These are phyloP conservation scores for Tuber melanosporum DNA, from an alignment of 495 filamentous ascomycete species.

Conservation along the genomic window DNA sequence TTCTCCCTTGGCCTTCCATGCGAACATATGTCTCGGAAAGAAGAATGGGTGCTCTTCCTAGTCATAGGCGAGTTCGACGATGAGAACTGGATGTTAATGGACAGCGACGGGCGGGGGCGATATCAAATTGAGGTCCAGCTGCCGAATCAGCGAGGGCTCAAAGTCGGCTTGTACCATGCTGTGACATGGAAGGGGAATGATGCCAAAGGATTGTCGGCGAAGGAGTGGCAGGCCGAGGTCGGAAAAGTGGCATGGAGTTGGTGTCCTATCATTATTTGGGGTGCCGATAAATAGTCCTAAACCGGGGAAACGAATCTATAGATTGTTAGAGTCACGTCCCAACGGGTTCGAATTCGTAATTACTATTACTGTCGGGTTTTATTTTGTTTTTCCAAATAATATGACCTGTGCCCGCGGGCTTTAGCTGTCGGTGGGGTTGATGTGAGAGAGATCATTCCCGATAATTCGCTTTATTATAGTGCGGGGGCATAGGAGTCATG, in stretches of 20 bases:
- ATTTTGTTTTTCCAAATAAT: background rate
- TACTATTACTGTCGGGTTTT: background rate
- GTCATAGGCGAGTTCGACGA: slow-evolving; percentile 27
- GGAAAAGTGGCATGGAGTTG: slow-evolving; percentile 35
- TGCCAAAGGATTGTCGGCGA: slow-evolving; percentile 19
- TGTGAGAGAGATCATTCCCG: background rate
- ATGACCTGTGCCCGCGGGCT: background rate
- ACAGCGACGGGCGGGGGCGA: slow-evolving; percentile 38
- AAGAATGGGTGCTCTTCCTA: slow-evolving; percentile 27
- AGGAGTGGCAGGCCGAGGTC: slow-evolving; percentile 17
- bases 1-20: slow-evolving; percentile 24
- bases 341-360: background rate
- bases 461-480: background rate
- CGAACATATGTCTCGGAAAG: slow-evolving; percentile 9
- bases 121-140: slow-evolving; percentile 23
- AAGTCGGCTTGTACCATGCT: slow-evolving; percentile 23
- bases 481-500: background rate
- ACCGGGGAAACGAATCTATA: background rate
- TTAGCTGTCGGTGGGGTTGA: background rate
- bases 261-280: slow-evolving; percentile 26
- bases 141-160: slow-evolving; percentile 9
- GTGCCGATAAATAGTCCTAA: background rate
- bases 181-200: slow-evolving; percentile 18
- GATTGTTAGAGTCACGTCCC: background rate
- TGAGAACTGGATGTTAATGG: slow-evolving; percentile 22